These are phyloP conservation scores for Keqinozyma sinolaborantium DNA, from an alignment of 1,139 yeast species.

Conservation along the genomic window DNA sequence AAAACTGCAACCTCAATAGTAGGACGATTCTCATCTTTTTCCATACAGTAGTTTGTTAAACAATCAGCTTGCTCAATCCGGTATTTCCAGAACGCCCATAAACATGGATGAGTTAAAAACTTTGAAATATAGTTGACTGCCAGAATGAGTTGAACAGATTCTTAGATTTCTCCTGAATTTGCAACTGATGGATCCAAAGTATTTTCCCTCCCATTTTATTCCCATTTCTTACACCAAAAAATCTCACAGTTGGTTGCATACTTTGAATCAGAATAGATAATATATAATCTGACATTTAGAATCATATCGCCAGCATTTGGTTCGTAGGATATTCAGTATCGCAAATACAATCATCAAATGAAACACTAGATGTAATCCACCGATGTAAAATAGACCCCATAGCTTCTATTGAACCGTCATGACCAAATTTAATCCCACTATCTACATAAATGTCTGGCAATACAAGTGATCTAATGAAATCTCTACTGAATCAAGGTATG, in stretches of 20 bases:
- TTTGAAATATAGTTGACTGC: conserved; percentile 23
- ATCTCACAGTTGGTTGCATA: conserved; percentile 49
- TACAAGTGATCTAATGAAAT: too few relatives aligned
- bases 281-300: conserved; percentile 14
- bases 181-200: conserved; percentile 41
- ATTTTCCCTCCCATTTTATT: conserved; percentile 48
- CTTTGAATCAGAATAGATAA: conserved; percentile 54
- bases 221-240: conserved; percentile 54
- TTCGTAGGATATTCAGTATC: conserved; percentile 50
- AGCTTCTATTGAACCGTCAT: conserved; percentile 51
- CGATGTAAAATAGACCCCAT: conserved; percentile 59
- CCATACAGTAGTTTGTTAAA: conserved; percentile 60
- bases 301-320: conserved; percentile 69
- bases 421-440: conserved; percentile 60
- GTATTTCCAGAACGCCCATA: conserved; percentile 64
- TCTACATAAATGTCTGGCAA: conserved; percentile 63
- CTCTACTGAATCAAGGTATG: too few relatives aligned
- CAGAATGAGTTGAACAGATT: conserved; percentile 18
- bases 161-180: conserved; percentile 49
- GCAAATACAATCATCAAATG: conserved; percentile 13
- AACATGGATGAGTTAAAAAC: conserved; percentile 53
- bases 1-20: too few relatives aligned
- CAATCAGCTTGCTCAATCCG: conserved; percentile 77
- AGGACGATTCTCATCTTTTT: too few relatives aligned
- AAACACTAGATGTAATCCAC: conserved; percentile 48